Evolutionary conservation across 2,329 filamentous ascomycete genomes (phyloP), one percentile per base, ranked within the genome.

Genomic region (Fonsecaea multimorphosa): DNA sequence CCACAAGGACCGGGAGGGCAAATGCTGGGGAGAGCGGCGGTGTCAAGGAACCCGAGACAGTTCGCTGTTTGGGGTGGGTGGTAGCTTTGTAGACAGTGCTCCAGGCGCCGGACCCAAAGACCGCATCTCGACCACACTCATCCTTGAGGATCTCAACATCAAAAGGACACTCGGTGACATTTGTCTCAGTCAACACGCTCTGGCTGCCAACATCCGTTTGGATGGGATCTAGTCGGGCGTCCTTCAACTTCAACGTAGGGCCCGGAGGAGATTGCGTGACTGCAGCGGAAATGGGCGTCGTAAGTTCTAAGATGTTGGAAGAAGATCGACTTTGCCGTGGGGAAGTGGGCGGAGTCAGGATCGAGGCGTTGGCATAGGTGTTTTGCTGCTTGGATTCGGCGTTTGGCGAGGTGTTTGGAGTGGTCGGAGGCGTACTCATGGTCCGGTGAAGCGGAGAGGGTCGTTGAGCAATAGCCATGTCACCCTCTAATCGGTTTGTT

Each of bases 51-150:
- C 34, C 46, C 11, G 58, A 62, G 32, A 56, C n/a, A 3, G 44
- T 36, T n/a, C 52, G 16, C 16, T 24, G 24, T 32, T 57, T 61
- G 53, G 63, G 24, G n/a, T 51, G 58, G 19, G 61, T 60, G 22
- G 51, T 68, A 55, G 73, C 81, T 66, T 78, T 79, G 72, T 80
- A 81, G 19, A 83, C 81, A 19, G 76, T 77, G 66, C 81, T 83
- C 81, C 81, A 83, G 19, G 76, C 80, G 27, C 81, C 81, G 40
- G 75, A 76, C 27, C 81, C 81, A 59, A 79, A 82, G 60, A 80
- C 76, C 19, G 78, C 58, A 7, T 71, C 73, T 14, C 70, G 71
- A 16, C 75, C 75, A 16, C 60, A 63, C 1, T 64, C 52, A 49
- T 72, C 67, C 53, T 66, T 64, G 52, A 70, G 38, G 44, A 71